Evolutionary conservation across 192 early-diverging fungal species (phyloP).

Genomic region (Coemansia brasiliensis): DNA sequence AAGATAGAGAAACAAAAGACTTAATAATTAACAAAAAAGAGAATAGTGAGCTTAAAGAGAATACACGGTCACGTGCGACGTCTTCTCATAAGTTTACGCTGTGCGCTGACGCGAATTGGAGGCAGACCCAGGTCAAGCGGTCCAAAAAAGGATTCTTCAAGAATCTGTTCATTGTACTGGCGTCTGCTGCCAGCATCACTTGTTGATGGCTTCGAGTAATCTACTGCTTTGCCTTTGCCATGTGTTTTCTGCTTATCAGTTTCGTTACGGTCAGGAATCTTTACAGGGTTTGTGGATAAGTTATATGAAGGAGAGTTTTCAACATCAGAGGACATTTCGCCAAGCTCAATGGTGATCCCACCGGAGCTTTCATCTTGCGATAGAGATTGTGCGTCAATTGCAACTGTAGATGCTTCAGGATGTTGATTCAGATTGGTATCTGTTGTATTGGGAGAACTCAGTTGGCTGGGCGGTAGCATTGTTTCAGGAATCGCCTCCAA

Average conservation of each 20-base stretch:
- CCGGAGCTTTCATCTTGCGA: constrained; percentile 1
- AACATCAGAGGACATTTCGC: too few species aligned
- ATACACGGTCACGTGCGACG: constrained; percentile 10
- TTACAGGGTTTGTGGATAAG: too few species aligned
- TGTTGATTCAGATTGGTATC: background rate
- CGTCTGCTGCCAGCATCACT: background rate
- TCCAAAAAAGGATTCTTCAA: constrained; percentile 46
- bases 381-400: background rate
- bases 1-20: background rate
- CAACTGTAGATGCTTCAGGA: background rate
- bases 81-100: constrained; percentile 45
- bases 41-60: constrained; percentile 1
- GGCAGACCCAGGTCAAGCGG: constrained; percentile 50
- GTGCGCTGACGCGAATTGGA: constrained; percentile 46
- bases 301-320: too few species aligned
- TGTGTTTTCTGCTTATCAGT: constrained; percentile 2
- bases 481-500: too few species aligned
- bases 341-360: background rate
- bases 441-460: too few species aligned
- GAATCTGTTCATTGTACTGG: constrained; percentile 11
- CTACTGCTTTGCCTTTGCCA: constrained; percentile 38
- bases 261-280: background rate
- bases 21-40: constrained; percentile 10
- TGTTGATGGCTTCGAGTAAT: constrained; percentile 5
- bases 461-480: too few species aligned